These are phyloP conservation scores for Candida frijolesensis DNA, from an alignment of 1,139 yeast genomes.

Conservation along the genomic window DNA sequence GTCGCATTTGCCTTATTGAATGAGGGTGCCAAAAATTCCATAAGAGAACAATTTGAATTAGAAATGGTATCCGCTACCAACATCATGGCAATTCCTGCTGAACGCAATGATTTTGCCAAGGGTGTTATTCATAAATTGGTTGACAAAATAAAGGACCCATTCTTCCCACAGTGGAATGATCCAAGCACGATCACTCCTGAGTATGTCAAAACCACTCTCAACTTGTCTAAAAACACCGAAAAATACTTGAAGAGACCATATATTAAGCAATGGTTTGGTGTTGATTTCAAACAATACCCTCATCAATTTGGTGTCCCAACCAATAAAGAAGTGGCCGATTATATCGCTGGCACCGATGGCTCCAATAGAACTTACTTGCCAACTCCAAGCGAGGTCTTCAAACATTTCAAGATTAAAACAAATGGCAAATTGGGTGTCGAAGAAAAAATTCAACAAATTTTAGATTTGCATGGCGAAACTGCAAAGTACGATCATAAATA, in stretches of 20 bases:
- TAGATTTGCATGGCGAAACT: conserved; percentile 63
- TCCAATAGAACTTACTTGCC: conserved; percentile 66
- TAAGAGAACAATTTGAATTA: conserved; percentile 66
- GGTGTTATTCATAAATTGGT: conserved; percentile 77
- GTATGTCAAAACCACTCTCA: conserved; percentile 24
- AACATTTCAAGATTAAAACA: conserved; percentile 55
- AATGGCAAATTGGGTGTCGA: conserved; percentile 64
- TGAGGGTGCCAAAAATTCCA: conserved; percentile 59
- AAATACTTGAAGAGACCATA: conserved; percentile 38
- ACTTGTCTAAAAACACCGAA: conserved; percentile 28
- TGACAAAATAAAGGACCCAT: conserved; percentile 58
- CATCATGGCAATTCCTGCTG: conserved; percentile 60
- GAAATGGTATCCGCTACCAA: conserved; percentile 82
- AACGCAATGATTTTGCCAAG: conserved; percentile 64
- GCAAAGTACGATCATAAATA: conserved; percentile 58
- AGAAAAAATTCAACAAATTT: conserved; percentile 54
- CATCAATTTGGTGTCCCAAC: conserved; percentile 80
- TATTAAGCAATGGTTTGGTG: conserved; percentile 48
- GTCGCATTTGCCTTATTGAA: conserved; percentile 72
- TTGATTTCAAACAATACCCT: conserved; percentile 68
- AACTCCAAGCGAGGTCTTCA: conserved; percentile 63
- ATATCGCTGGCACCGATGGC: conserved; percentile 66
- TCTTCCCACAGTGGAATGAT: conserved; percentile 52
- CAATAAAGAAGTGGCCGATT: conserved; percentile 57
- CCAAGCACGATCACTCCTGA: conserved; percentile 23